Base-by-base conservation (phyloP, 129 eudicot species). In the Centella asiatica region DNA sequence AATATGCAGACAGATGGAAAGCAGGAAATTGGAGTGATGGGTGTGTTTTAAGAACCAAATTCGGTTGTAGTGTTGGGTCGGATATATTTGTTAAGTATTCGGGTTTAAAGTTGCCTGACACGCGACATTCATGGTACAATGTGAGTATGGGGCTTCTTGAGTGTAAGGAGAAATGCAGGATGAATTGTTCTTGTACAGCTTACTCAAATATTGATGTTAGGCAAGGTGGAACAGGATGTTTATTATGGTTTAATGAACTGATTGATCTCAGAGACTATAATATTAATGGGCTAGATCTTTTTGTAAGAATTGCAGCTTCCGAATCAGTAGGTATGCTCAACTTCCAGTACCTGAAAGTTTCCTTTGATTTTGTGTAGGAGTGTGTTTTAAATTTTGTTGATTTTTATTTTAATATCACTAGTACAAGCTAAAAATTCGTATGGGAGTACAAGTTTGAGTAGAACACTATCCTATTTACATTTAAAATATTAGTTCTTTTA, bases 241-340 rank as follows among this genome's bases (percentile, higher is more conserved):
- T 80, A 44, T 23, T n/a, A 36, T 80, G 82, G 86, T 66, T 52
- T 34, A 33, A 57, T 55, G 65, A 69, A 3, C 28, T 76, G 61
- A 31, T 69, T 10, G 79, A 80, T 51, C 24, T 76, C 9, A 55
- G 77, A 50, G 36, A 46, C 0, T 68, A 53, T 28, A 20, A 5
- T 1, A 15, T 6, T 49, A 44, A 57, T 58, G 86, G 74, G 22
- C 86, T 76, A 53, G 82, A 76, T 18, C 29, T 80, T 31, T 76
- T 68, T 53, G 63, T 80, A 31, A 76, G 57, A 45, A 65, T 72
- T 65, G 47, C 50, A 17, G 45, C 57, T 15, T 44, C 76, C 7
- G 52, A 64, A 18, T 37, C n/a, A n/a, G n/a, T 47, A 65, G 57
- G 7, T 50, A 57, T 22, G 15, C 44, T 25, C n/a, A 13, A 56